These are phyloP conservation scores for Spathaspora sp. DNA, from an alignment of 1,139 yeast species.

Conservation along the genomic window DNA sequence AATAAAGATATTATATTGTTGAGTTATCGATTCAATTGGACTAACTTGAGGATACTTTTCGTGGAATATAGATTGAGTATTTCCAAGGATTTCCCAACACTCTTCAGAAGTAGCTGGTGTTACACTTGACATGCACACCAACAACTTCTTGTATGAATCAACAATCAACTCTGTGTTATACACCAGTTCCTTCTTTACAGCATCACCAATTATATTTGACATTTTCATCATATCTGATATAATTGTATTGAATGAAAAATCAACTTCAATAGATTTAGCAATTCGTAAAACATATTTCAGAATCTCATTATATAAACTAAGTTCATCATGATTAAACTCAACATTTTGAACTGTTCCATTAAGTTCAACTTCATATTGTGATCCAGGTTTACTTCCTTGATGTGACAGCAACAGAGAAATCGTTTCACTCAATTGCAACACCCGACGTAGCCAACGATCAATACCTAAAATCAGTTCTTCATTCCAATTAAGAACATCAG, in stretches of 20 bases:
- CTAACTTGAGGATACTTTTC: conserved; percentile 53
- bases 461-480: conserved; percentile 83
- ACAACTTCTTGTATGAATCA: conserved; percentile 51
- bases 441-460: conserved; percentile 78
- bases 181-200: conserved; percentile 27
- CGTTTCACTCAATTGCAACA: conserved; percentile 42
- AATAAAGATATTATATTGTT: conserved; percentile 55
- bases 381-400: conserved; percentile 7
- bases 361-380: conserved; percentile 16
- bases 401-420: conserved; percentile 8
- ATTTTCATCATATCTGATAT: conserved; percentile 89
- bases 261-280: conserved; percentile 57
- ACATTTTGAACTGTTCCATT: conserved; percentile 24
- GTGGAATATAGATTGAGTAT: conserved; percentile 53
- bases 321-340: conserved; percentile 45
- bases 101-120: conserved; percentile 85
- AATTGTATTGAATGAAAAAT: conserved; percentile 74
- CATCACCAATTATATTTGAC: conserved; percentile 53
- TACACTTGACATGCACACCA: conserved; percentile 67
- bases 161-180: conserved; percentile 28
- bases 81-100: conserved; percentile 58
- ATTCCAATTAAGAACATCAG: conserved; percentile 85
- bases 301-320: conserved; percentile 55
- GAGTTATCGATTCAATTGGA: conserved; percentile 32
- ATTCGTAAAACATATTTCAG: conserved; percentile 52